Evolutionary conservation across 768 basidiomycete species (phyloP), one percentile per base, ranked within the genome.

Genomic region (Tylopilus subfusipes): DNA sequence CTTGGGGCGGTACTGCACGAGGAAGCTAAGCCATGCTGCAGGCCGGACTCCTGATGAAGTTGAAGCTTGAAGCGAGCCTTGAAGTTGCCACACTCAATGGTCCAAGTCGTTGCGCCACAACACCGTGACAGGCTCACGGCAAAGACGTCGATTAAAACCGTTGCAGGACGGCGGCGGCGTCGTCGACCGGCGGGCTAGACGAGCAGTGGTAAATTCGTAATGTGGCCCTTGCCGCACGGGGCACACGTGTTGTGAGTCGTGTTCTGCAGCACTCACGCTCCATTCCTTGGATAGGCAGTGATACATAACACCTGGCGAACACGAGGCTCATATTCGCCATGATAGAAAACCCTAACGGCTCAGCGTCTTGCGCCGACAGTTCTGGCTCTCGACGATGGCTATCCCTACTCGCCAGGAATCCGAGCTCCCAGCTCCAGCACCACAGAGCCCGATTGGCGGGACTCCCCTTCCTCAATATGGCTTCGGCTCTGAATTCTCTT

Each of bases 381-480:
- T 24, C 53, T 38, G 27, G 50, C 46, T 39, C 52, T 44, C 53
- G 42, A 71, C 65, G 40, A 72, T 71, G 71, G 49, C 60, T 47
- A 45, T 48, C 56, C 50, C 60, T 58, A 39, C 60, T 58, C 31
- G 59, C 42, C 48, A 58, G 14, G 56, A 62, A 36, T 27, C 59
- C 27, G 50, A 58, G 40, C 57, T 22, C 51, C 48, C 48, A 14
- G 52, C 57, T 38, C 67, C 55, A 40, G 33, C 53, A 8, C 54
- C 29, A 10, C 63, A 59, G 54, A 69, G 58, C 53, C 64, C 70
- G 29, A 62, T 61, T 38, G 43, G 36, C 16, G 58, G 56, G 12
- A 55, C 31, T 21, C 64, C 69, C 34, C 76, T 88, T 45, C 87
- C 88, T 50, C 89, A 88, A 68, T 85, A 85, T 62, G 88, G 88